Evolutionary conservation across 1,284 basidiomycete species (phyloP).

Genomic region (Trametes polyzona): DNA sequence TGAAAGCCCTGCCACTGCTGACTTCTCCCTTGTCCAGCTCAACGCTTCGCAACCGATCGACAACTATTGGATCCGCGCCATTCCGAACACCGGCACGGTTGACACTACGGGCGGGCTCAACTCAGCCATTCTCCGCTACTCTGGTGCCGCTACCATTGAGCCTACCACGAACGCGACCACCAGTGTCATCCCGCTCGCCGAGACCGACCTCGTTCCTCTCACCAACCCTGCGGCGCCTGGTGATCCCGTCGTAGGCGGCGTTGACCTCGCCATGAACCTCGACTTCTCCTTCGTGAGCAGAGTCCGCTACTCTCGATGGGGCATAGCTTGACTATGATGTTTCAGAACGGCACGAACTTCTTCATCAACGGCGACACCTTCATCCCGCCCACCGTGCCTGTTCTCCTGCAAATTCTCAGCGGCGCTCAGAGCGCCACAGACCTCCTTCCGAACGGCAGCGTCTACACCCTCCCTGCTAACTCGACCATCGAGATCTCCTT

Average conservation of each 20-base stretch:
- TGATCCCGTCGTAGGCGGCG: slow-evolving; percentile 28
- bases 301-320: not conserved
- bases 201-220: slow-evolving; percentile 32
- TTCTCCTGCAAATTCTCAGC: slow-evolving; percentile 41
- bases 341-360: slow-evolving; percentile 21
- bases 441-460: slow-evolving; percentile 36
- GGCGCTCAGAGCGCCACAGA: slow-evolving; percentile 32
- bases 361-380: slow-evolving; percentile 32
- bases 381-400: slow-evolving; percentile 33
- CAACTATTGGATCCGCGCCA: slow-evolving; percentile 48
- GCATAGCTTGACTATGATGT: no score
- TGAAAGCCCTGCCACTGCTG: not conserved
- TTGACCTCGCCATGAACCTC: slow-evolving; percentile 33
- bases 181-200: slow-evolving; percentile 28
- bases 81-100: slow-evolving; percentile 37
- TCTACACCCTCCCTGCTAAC: slow-evolving; percentile 33
- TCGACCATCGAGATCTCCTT: slow-evolving; percentile 41
- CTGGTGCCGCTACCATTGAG: slow-evolving; percentile 44
- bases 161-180: slow-evolving; percentile 42
- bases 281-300: slow-evolving; percentile 26
- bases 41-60: slow-evolving; percentile 36
- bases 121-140: slow-evolving; percentile 29
- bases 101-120: slow-evolving; percentile 43
- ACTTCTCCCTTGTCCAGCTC: slow-evolving; percentile 2
- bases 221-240: slow-evolving; percentile 29